Conservation (phyloP, 2,329 filamentous ascomycete genomes). For the Pseudocercospora pini-densiflorae region DNA sequence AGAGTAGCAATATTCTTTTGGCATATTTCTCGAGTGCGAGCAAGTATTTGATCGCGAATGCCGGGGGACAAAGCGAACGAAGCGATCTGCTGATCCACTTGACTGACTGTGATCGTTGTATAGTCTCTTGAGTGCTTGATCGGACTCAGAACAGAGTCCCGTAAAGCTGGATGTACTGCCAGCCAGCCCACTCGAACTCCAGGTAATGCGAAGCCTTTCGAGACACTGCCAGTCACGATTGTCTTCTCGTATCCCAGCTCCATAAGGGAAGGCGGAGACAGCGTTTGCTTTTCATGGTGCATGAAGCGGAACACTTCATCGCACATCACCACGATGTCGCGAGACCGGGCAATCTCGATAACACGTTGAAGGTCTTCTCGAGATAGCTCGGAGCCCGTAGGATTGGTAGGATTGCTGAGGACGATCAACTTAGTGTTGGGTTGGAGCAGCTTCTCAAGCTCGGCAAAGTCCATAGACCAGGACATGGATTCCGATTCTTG, state of each 20-base stretch:
- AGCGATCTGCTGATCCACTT: conserved; percentile 12
- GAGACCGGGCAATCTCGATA: background rate
- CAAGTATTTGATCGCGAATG: background rate
- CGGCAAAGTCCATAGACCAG: conserved; percentile 9
- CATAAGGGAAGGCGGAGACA: conserved; percentile 3
- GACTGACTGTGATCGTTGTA: conserved; percentile 7
- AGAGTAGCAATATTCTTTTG: background rate
- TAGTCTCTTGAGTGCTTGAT: background rate
- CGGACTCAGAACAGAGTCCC: background rate
- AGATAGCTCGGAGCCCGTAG: background rate
- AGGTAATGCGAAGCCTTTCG: conserved; percentile 8
- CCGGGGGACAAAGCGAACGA: background rate
- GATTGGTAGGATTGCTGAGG: conserved; percentile 11
- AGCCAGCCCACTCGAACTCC: conserved; percentile 9
- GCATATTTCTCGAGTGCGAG: background rate
- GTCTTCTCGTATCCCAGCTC: conserved; percentile 9
- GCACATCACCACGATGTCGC: background rate
- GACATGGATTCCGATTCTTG: background rate
- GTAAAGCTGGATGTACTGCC: background rate
- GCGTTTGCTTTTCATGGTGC: background rate
- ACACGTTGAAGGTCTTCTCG: background rate
- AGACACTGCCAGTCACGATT: conserved; percentile 10
- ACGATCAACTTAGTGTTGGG: conserved; percentile 1
- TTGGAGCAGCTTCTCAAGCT: conserved; percentile 3
- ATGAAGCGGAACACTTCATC: conserved; percentile 14